Conservation (phyloP, 768 basidiomycete genomes). For the Termitomyces sp. region DNA sequence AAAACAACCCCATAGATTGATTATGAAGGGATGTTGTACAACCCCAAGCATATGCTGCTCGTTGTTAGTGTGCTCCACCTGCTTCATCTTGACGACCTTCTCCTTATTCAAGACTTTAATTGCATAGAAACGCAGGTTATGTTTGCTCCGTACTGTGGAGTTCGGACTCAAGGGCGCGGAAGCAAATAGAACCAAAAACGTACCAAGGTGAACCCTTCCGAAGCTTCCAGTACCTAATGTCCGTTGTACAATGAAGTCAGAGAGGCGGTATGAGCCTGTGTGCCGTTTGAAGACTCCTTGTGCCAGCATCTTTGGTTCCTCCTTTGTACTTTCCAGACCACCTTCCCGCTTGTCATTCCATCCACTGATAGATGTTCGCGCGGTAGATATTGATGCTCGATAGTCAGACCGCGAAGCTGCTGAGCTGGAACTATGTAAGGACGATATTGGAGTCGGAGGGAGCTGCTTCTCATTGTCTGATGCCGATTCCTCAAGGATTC, state of each 20-base stretch:
- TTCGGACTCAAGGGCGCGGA: constrained; percentile 5
- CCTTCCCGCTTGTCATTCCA: constrained; percentile 35
- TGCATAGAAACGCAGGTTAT: constrained; percentile 94
- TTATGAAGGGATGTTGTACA: constrained; percentile 89
- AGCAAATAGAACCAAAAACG: constrained; percentile 7
- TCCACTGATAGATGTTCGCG: constrained; percentile 54
- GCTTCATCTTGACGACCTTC: constrained; percentile 87
- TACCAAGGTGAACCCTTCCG: constrained; percentile 91
- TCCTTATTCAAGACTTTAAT: constrained; percentile 95
- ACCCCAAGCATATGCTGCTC: constrained; percentile 83
- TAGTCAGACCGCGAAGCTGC: constrained; percentile 40
- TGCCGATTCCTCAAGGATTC: constrained; percentile 11
- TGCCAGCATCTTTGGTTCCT: constrained; percentile 14
- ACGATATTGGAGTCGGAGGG: constrained; percentile 24
- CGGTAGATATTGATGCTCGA: constrained; percentile 63
- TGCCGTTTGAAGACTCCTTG: constrained; percentile 35
- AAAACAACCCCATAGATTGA: constrained; percentile 95
- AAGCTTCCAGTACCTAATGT: constrained; percentile 95
- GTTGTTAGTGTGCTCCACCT: constrained; percentile 96
- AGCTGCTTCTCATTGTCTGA: constrained; percentile 14
- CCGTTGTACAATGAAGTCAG: constrained; percentile 76
- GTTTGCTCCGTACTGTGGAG: constrained; percentile 73
- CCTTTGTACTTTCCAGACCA: constrained; percentile 27
- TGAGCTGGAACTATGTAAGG: constrained; percentile 24
- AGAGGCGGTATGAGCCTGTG: constrained; percentile 64